These are phyloP conservation scores for Sugiyamaella novakii DNA, from an alignment of 1,139 yeast species.

Conservation along the genomic window DNA sequence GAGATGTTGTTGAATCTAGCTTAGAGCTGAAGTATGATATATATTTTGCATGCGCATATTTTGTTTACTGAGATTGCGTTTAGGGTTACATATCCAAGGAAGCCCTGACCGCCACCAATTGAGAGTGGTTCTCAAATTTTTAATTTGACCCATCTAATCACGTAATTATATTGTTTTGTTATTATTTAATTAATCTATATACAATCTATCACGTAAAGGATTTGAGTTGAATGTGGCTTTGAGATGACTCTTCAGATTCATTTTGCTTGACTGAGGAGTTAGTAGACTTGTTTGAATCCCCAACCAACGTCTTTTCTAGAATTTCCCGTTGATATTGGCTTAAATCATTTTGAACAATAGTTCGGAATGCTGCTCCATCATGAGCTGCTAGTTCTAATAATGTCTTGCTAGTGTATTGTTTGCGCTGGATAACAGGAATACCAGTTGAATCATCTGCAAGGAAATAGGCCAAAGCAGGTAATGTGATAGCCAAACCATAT, in stretches of 20 bases:
- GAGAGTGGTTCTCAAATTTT: too few species aligned
- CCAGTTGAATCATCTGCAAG: constrained; percentile 36
- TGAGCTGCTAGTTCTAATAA: constrained; percentile 54
- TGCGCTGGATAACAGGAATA: constrained; percentile 36
- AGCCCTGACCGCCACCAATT: too few species aligned
- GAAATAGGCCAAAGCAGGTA: constrained; percentile 55
- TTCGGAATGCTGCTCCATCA: constrained; percentile 57
- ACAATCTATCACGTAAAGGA: constrained; percentile 27
- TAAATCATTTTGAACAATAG: constrained; percentile 45
- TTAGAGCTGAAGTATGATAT: too few species aligned
- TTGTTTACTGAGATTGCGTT: too few species aligned
- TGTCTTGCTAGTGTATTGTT: constrained; percentile 53
- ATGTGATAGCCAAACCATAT: constrained; percentile 47
- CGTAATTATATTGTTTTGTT: too few species aligned
- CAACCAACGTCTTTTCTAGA: constrained; percentile 33
- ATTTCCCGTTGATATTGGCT: constrained; percentile 33
- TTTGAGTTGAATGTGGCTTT: constrained; percentile 38
- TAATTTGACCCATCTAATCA: too few species aligned
- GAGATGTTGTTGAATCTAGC: too few species aligned
- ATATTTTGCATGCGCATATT: too few species aligned
- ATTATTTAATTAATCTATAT: background rate
- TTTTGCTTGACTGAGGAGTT: background rate
- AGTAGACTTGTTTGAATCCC: constrained; percentile 18
- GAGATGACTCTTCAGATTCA: constrained; percentile 24
- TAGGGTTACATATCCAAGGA: too few species aligned